Evolutionary conservation across 2,329 filamentous ascomycete genomes (phyloP).

Genomic region (Aspergillus unguis): DNA sequence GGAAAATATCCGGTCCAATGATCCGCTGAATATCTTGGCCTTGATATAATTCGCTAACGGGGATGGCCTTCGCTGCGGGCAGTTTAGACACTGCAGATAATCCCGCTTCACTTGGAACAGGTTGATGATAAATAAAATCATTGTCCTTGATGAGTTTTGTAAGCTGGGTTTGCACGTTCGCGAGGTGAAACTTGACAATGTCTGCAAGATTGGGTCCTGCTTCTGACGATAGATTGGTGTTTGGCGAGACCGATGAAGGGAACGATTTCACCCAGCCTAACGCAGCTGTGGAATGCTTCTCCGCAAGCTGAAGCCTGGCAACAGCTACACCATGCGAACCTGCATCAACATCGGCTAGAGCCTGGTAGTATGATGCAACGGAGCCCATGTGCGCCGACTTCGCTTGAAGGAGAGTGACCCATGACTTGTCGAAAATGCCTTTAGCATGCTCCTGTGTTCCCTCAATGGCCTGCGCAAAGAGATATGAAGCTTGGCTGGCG

Average conservation of each 20-base stretch:
- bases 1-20: slow-evolving; percentile 93
- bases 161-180: slow-evolving; percentile 77
- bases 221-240: slow-evolving; percentile 79
- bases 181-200: slow-evolving; percentile 75
- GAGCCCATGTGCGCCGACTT: slow-evolving; percentile 83
- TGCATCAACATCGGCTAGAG: slow-evolving; percentile 82
- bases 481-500: slow-evolving; percentile 80
- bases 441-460: slow-evolving; percentile 90
- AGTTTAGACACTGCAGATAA: slow-evolving; percentile 81
- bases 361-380: slow-evolving; percentile 90
- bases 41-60: slow-evolving; percentile 92
- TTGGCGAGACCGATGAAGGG: slow-evolving; percentile 72
- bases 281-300: slow-evolving; percentile 74
- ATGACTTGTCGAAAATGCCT: slow-evolving; percentile 90
- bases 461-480: slow-evolving; percentile 85
- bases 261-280: slow-evolving; percentile 73
- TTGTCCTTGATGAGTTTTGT: slow-evolving; percentile 81
- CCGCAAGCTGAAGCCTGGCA: slow-evolving; percentile 75
- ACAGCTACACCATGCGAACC: slow-evolving; percentile 84
- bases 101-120: slow-evolving; percentile 79
- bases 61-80: slow-evolving; percentile 93
- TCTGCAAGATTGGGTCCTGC: slow-evolving; percentile 72
- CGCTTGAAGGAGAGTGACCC: slow-evolving; percentile 67
- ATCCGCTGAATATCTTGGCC: slow-evolving; percentile 97
- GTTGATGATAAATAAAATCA: slow-evolving; percentile 97